Evolutionary conservation across 1,139 yeast species (phyloP).

Genomic region (Scheffersomyces titani): DNA sequence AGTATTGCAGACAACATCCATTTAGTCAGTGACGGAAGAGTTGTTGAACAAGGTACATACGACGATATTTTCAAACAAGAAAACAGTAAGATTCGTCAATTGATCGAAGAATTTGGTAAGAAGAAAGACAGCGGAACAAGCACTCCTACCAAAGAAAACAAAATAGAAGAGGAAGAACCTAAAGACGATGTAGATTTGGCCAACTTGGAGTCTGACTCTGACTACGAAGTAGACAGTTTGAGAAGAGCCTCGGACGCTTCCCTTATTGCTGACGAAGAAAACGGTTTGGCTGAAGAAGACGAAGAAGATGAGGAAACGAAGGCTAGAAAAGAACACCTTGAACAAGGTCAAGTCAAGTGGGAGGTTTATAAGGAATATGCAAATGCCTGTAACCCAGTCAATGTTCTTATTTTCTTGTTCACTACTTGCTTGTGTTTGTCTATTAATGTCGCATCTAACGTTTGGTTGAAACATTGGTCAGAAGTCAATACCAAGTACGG

Average conservation of each 20-base stretch:
- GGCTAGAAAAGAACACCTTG: constrained; percentile 70
- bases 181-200: constrained; percentile 13
- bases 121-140: constrained; percentile 27
- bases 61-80: constrained; percentile 54
- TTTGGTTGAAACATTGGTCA: constrained; percentile 98
- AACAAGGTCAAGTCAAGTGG: constrained; percentile 95
- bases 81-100: constrained; percentile 57
- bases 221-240: constrained; percentile 46
- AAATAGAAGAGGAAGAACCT: constrained; percentile 11
- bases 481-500: constrained; percentile 76
- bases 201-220: constrained; percentile 17
- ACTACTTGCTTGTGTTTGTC: constrained; percentile 58
- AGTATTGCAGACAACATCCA: constrained; percentile 74
- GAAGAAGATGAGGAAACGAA: constrained; percentile 45
- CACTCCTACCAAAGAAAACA: constrained; percentile 4
- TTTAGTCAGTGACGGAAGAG: constrained; percentile 73
- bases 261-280: constrained; percentile 29
- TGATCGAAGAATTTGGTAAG: constrained; percentile 77
- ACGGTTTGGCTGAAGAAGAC: constrained; percentile 39
- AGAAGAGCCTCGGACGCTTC: constrained; percentile 75
- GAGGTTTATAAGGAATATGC: constrained; percentile 81
- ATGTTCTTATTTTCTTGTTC: constrained; percentile 58
- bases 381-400: constrained; percentile 78
- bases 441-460: constrained; percentile 55
- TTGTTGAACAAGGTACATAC: constrained; percentile 77